Conservation (phyloP, 2,329 filamentous ascomycete species). For the Claviceps purpurea region DNA sequence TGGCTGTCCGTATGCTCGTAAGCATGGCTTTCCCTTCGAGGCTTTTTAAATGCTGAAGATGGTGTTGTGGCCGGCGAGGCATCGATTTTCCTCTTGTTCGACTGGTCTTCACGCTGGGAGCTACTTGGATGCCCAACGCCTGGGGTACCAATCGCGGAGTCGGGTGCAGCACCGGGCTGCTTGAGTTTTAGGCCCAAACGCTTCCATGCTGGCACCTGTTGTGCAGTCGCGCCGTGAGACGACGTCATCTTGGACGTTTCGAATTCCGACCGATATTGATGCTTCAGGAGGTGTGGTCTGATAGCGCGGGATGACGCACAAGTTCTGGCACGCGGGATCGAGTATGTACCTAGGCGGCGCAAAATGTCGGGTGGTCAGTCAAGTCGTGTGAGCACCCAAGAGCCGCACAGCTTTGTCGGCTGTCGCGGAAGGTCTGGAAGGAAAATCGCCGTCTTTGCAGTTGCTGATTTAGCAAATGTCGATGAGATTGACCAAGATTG, state of each 20-base stretch:
- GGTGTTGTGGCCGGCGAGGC: slow-evolving; percentile 19
- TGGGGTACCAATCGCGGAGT: slow-evolving; percentile 16
- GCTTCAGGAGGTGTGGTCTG: not conserved
- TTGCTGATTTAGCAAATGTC: not conserved
- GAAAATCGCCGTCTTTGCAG: not conserved
- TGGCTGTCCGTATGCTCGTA: slow-evolving; percentile 12
- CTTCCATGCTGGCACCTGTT: slow-evolving; percentile 45
- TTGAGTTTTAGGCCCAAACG: slow-evolving; percentile 52
- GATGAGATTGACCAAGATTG: not conserved
- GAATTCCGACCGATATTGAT: slow-evolving; percentile 5
- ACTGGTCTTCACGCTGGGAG: slow-evolving; percentile 18
- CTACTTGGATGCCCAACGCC: slow-evolving; percentile 25
- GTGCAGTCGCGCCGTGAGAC: slow-evolving; percentile 28
- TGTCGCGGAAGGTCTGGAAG: not conserved
- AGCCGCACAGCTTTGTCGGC: not conserved
- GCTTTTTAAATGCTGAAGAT: slow-evolving; percentile 20
- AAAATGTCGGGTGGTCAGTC: not conserved
- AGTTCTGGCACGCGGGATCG: not conserved
- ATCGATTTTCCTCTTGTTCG: slow-evolving; percentile 27
- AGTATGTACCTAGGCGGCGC: not conserved
- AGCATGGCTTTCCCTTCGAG: slow-evolving; percentile 17
- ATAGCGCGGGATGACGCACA: not conserved
- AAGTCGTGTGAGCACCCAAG: not conserved
- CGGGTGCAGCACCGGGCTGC: slow-evolving; percentile 20
- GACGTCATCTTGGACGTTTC: slow-evolving; percentile 26